Evolutionary conservation across 352 stramenopile species (phyloP).

Genomic region (Phytophthora megakarya): DNA sequence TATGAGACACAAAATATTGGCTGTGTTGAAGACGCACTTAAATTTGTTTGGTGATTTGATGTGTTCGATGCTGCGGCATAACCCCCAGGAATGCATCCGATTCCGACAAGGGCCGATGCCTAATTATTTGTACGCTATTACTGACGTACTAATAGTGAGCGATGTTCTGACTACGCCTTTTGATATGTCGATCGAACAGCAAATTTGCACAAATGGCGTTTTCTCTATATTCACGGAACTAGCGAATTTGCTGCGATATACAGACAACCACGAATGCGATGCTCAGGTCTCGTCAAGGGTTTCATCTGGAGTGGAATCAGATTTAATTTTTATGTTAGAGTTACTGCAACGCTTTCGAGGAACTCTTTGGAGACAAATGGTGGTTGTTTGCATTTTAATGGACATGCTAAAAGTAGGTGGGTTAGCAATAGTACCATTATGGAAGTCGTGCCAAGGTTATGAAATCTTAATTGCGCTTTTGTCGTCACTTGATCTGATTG

Average conservation of each 20-base stretch:
- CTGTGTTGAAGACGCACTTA: constrained; percentile 42
- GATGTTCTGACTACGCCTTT: constrained; percentile 34
- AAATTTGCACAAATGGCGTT: constrained; percentile 9
- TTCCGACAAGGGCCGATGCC: constrained; percentile 66
- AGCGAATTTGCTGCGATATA: constrained; percentile 15
- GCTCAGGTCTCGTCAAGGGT: constrained; percentile 14
- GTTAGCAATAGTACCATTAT: constrained; percentile 45
- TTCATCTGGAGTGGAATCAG: constrained; percentile 51
- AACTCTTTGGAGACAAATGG: constrained; percentile 35
- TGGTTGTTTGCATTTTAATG: constrained; percentile 51
- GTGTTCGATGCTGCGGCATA: constrained; percentile 60
- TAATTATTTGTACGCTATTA: constrained; percentile 61
- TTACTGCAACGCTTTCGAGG: constrained; percentile 52
- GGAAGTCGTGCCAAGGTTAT: constrained; percentile 59
- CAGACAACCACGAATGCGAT: not conserved
- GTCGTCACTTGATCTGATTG: constrained; percentile 51
- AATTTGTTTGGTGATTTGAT: constrained; percentile 47
- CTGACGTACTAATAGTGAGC: constrained; percentile 39
- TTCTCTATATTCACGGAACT: constrained; percentile 51
- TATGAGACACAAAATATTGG: constrained; percentile 29
- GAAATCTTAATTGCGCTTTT: constrained; percentile 65
- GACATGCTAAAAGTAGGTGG: constrained; percentile 48
- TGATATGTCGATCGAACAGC: constrained; percentile 17
- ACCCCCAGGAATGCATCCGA: constrained; percentile 43
- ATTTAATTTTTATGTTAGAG: constrained; percentile 60